These are phyloP conservation scores for Pyrrhoderma lamaoense DNA, from an alignment of 1,284 basidiomycete genomes.

Conservation along the genomic window DNA sequence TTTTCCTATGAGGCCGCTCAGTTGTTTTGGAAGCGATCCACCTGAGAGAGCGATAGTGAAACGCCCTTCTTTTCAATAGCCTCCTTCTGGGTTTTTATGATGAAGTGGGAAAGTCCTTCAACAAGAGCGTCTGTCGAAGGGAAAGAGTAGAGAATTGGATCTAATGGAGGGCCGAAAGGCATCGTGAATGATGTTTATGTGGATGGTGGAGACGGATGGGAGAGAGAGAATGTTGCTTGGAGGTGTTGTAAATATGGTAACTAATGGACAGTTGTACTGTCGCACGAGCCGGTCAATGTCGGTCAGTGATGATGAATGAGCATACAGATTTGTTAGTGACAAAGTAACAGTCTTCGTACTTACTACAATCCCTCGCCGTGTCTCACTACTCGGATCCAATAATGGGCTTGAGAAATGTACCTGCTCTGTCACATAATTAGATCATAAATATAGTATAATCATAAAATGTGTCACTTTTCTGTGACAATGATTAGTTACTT, in stretches of 20 bases:
- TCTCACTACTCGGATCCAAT: too few relatives aligned
- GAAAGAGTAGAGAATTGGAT: slow-evolving; percentile 79
- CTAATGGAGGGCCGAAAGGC: slow-evolving; percentile 38
- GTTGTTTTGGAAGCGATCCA: slow-evolving; percentile 84
- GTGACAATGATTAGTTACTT: too few relatives aligned
- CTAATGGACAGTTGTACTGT: too few relatives aligned
- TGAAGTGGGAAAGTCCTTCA: slow-evolving; percentile 70
- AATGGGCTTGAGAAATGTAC: too few relatives aligned
- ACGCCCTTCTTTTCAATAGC: slow-evolving; percentile 81
- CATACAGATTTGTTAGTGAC: not conserved
- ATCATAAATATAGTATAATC: too few relatives aligned
- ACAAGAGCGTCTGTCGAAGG: slow-evolving; percentile 47
- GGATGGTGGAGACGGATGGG: not conserved
- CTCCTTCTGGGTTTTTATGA: slow-evolving; percentile 85
- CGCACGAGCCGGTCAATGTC: too few relatives aligned
- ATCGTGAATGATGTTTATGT: not conserved
- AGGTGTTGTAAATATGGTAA: too few relatives aligned
- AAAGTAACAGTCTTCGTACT: too few relatives aligned
- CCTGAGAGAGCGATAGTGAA: slow-evolving; percentile 94
- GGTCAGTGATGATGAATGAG: not conserved
- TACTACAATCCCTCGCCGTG: too few relatives aligned
- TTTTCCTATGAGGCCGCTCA: slow-evolving; percentile 67
- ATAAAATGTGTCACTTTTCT: too few relatives aligned
- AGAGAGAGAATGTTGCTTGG: not conserved
- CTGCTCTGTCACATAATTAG: too few relatives aligned